Evolutionary conservation across 208 protist genomes (phyloP).

Genomic region (Leishmania tarentolae): DNA sequence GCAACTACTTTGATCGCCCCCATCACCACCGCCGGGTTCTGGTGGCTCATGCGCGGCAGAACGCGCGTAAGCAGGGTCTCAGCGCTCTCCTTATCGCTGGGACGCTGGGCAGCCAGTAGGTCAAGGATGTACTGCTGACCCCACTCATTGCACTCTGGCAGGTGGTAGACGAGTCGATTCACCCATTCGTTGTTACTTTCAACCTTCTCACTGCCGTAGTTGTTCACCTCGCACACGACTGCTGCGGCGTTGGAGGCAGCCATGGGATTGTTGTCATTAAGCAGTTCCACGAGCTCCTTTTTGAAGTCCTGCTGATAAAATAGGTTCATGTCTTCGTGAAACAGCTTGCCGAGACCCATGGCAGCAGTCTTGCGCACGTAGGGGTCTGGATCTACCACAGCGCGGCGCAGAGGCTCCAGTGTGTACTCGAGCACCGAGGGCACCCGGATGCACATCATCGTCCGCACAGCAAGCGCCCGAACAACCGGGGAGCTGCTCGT

Average conservation of each 20-base stretch:
- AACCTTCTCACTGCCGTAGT: constrained; percentile 49
- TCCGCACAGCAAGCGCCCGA: constrained; percentile 98
- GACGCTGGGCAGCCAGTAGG: constrained; percentile 86
- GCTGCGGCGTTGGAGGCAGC: constrained; percentile 98
- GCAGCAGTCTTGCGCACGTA: constrained; percentile 99
- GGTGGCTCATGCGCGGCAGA: constrained; percentile 95
- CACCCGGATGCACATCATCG: constrained; percentile 99
- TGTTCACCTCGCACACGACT: constrained; percentile 94
- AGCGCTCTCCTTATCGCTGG: constrained; percentile 59
- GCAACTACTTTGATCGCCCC: constrained; percentile 95
- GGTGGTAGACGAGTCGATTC: constrained; percentile 95
- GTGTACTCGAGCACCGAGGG: constrained; percentile 98
- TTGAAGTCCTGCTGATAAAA: constrained; percentile 95
- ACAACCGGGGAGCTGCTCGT: constrained; percentile 96
- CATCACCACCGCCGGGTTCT: constrained; percentile 98
- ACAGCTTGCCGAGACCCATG: constrained; percentile 98
- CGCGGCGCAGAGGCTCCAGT: constrained; percentile 95
- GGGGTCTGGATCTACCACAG: constrained; percentile 94
- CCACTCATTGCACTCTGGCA: constrained; percentile 98
- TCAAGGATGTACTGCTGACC: constrained; percentile 99
- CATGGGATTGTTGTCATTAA: constrained; percentile 97
- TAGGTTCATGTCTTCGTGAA: constrained; percentile 96
- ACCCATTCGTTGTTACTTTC: constrained; percentile 80
- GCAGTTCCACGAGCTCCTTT: constrained; percentile 86
- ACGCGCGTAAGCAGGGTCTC: constrained; percentile 95